Evolutionary conservation across 108 stramenopile species (phyloP), one percentile per base, ranked within the genome.

Genomic region (Seminavis robusta): DNA sequence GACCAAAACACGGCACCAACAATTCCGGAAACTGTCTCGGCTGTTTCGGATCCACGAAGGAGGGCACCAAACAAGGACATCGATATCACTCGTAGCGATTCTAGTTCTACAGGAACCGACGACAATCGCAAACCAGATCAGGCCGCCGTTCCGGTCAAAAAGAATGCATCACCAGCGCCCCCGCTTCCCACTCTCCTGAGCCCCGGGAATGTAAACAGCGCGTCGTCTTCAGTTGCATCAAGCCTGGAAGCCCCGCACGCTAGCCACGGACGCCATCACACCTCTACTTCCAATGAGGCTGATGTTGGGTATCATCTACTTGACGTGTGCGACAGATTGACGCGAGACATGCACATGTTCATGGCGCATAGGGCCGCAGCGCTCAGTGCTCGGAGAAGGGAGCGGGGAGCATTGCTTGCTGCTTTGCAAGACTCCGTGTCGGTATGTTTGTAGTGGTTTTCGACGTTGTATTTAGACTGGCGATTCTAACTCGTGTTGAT

Each of bases 261-360:
- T 24, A 66, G 76, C 11, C 68, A 67, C 27, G 70, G 69, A 33
- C 58, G 65, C 32, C 65, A 71, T 40, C 74, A 68, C 33, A 71
- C 74, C 47, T 63, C 74, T 32, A 44, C 71, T 19, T 52, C 56
- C 20, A 33, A 47, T 2, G 52, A 33, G 1, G 67, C 77, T 9
- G 89, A 86, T 61, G 90, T 88, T 21, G 90, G 90, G 17, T 87
- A 83, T 52, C 90, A 87, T 46, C 69, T 92, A 24, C 59, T 92
- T 0, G 76, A 79, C 48, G 82, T 92, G 7, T 92, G 90, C 58
- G 76, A 80, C 43, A 62, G 76, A 26, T 56, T 92, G 11, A 83
- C 86, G 4, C 66, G 66, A 31, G 90, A 92, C 53, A 86, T 92
- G 17, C 57, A 54, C 23, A 59, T 75, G 29, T 92, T 92, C 67